phyloP scores from a whole-genome alignment of 1,284 basidiomycete species.

The Tausonia pullulans region DNA sequence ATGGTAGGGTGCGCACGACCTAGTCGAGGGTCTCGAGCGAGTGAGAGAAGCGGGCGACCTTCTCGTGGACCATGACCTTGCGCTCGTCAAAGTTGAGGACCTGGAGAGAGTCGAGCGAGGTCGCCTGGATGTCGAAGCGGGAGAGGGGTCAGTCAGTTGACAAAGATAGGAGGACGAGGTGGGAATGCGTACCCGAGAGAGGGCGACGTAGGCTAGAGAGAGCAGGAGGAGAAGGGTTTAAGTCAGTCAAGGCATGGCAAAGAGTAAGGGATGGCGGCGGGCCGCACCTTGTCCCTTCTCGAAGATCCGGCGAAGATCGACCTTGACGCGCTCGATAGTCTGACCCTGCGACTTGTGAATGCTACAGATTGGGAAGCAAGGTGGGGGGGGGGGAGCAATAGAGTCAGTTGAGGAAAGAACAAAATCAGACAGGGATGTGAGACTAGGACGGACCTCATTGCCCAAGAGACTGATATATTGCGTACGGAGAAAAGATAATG shows the following conservation, averaged over 20 bases:
- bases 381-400: too few relatives aligned
- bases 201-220: constrained; percentile 12
- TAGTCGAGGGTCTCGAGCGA: constrained; percentile 7
- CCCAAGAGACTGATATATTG: constrained; percentile 9
- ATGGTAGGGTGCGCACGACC: too few relatives aligned
- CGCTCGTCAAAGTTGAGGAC: not conserved
- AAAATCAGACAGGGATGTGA: not conserved
- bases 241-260: not conserved
- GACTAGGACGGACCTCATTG: constrained; percentile 7
- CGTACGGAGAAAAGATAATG: not conserved
- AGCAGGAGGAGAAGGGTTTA: not conserved
- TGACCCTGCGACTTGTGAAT: constrained; percentile 16
- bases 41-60: constrained; percentile 14
- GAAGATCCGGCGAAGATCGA: not conserved
- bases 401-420: not conserved
- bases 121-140: not conserved
- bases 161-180: not conserved
- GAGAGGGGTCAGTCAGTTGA: not conserved
- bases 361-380: not conserved
- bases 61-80: not conserved
- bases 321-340: constrained; percentile 8
- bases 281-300: not conserved
- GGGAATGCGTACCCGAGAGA: not conserved
- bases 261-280: too few relatives aligned
- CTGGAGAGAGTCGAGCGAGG: constrained; percentile 9